Evolutionary conservation across 176 grass and related monocot genomes (phyloP).

Genomic region (Juncus inflexus): DNA sequence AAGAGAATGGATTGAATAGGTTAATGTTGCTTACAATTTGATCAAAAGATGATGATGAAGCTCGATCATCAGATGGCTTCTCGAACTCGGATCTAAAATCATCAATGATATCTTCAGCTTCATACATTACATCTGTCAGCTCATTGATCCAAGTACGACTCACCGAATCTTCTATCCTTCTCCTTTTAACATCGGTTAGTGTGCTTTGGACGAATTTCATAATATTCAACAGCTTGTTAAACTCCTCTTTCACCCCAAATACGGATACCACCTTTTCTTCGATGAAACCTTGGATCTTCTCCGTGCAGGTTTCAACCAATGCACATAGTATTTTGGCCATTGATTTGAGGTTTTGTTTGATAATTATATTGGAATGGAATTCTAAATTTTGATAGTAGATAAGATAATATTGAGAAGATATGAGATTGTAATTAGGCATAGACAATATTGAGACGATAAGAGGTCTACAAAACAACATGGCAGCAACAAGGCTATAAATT

Average conservation of each 20-base stretch:
- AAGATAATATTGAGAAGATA: background rate
- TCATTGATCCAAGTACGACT: conserved; percentile 32
- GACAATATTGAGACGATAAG: too few species aligned
- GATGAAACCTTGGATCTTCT: conserved; percentile 3
- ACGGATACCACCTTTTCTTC: conserved; percentile 11
- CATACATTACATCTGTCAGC: conserved; percentile 37
- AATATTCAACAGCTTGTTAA: conserved; percentile 1
- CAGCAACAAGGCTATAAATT: too few species aligned
- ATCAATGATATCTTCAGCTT: conserved; percentile 42
- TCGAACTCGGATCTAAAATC: conserved; percentile 17
- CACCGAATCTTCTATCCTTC: background rate
- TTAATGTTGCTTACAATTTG: background rate
- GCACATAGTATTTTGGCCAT: conserved; percentile 30
- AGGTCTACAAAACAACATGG: too few species aligned
- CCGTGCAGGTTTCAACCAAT: conserved; percentile 4
- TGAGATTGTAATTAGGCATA: too few species aligned
- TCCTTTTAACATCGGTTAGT: conserved; percentile 24
- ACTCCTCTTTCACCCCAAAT: conserved; percentile 24
- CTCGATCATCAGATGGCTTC: background rate
- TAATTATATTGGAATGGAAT: background rate
- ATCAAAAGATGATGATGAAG: background rate
- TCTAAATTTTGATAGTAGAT: background rate
- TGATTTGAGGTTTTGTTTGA: too few species aligned
- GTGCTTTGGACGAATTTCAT: conserved; percentile 15
- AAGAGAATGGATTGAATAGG: background rate